Percentiles rank a stretch among this genome's conserved stretches.
Evolutionary conservation across 345 rosid genomes (phyloP).

Genomic region (Physaria fendleri): DNA sequence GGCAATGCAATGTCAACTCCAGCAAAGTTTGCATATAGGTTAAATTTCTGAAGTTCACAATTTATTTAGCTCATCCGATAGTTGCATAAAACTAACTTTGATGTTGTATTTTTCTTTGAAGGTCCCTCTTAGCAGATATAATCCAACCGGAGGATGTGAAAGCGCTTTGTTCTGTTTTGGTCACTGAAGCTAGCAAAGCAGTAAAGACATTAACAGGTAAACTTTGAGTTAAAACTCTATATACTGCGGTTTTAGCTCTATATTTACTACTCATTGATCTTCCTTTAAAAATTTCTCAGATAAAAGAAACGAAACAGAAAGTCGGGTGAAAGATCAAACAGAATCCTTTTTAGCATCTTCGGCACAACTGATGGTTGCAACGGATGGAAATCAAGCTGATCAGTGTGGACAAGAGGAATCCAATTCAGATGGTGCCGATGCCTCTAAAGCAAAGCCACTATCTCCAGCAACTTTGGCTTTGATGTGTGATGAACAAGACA

Average conservation of each 20-base stretch:
- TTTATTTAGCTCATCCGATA: slow-evolving; percentile 3
- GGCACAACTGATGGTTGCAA: slow-evolving; percentile 38
- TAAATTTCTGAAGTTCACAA: slow-evolving; percentile 15
- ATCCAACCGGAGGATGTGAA: slow-evolving; percentile 84
- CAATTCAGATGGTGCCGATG: slow-evolving; percentile 49
- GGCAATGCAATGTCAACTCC: slow-evolving; percentile 36
- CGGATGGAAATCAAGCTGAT: slow-evolving; percentile 48
- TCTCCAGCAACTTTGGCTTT: slow-evolving; percentile 97
- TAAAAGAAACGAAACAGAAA: slow-evolving; percentile 45
- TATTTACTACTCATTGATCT: neutral
- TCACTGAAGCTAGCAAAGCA: slow-evolving; percentile 64
- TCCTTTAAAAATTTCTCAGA: slow-evolving; percentile 32
- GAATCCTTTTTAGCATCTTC: slow-evolving; percentile 52
- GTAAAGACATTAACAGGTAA: slow-evolving; percentile 76
- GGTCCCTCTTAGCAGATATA: slow-evolving; percentile 94
- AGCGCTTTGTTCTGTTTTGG: slow-evolving; percentile 97
- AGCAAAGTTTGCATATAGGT: slow-evolving; percentile 86
- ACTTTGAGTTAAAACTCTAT: slow-evolving; percentile 6
- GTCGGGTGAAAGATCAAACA: slow-evolving; percentile 39
- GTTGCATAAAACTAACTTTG: slow-evolving; percentile 29
- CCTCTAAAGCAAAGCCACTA: slow-evolving; percentile 67
- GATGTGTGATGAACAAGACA: slow-evolving; percentile 97
- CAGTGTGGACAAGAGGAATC: slow-evolving; percentile 45
- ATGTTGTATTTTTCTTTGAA: slow-evolving; percentile 33
- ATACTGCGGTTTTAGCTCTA: neutral